These are phyloP conservation scores for Collybia sordida DNA, from an alignment of 768 basidiomycete species.

Conservation along the genomic window DNA sequence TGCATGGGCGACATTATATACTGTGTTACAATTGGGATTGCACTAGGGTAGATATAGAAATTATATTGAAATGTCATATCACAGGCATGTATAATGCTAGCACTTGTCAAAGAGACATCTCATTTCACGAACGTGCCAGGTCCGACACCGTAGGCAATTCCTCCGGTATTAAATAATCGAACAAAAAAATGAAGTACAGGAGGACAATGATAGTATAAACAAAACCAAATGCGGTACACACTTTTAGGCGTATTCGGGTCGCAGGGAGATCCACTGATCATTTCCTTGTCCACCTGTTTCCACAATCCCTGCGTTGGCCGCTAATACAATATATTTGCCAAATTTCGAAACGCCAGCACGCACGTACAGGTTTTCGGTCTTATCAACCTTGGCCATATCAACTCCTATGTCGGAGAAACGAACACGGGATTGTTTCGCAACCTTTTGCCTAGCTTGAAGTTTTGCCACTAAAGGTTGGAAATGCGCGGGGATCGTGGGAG, in stretches of 20 bases:
- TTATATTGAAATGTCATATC: too few relatives aligned
- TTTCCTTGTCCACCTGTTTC: slow-evolving; percentile 16
- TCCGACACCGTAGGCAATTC: too few relatives aligned
- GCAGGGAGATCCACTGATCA: slow-evolving; percentile 20
- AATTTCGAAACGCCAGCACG: slow-evolving; percentile 21
- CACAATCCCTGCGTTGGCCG: slow-evolving; percentile 21
- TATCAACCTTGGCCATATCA: slow-evolving; percentile 15
- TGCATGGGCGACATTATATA: too few relatives aligned
- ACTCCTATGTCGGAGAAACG: slow-evolving; percentile 14
- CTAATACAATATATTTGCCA: slow-evolving; percentile 19
- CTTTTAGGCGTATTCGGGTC: slow-evolving; percentile 3
- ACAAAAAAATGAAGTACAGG: too few relatives aligned
- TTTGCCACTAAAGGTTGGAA: slow-evolving; percentile 1
- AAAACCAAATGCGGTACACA: too few relatives aligned
- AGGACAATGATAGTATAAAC: too few relatives aligned
- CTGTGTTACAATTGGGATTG: too few relatives aligned
- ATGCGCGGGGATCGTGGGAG: background rate
- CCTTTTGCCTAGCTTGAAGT: background rate
- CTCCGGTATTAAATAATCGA: too few relatives aligned
- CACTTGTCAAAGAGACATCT: too few relatives aligned
- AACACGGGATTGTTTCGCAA: background rate
- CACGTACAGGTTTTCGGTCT: slow-evolving; percentile 16
- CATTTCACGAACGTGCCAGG: too few relatives aligned
- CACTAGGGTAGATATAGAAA: too few relatives aligned
- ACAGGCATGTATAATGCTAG: too few relatives aligned